Percentiles rank a stretch among this genome's conserved stretches.
Evolutionary conservation across 441 rosid species (phyloP).

Genomic region (Adansonia gregorii): DNA sequence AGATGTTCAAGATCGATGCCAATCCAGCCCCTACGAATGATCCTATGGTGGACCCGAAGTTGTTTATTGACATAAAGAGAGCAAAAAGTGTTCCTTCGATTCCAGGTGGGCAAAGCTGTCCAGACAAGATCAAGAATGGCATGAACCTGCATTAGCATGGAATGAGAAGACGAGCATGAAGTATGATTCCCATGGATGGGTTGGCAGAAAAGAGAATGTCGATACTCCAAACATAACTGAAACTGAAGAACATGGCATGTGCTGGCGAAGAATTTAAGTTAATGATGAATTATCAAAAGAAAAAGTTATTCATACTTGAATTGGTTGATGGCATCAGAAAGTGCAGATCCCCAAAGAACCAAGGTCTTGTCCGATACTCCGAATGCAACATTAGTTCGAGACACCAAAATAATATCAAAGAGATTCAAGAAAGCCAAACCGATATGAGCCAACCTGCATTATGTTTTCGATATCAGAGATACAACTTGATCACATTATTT

Average conservation of each 20-base stretch:
- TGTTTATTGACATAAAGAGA: conserved; percentile 92
- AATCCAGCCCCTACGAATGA: conserved; percentile 85
- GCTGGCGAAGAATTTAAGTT: not conserved
- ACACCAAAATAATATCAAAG: conserved; percentile 75
- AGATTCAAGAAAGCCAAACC: conserved; percentile 64
- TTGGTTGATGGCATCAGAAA: conserved; percentile 87
- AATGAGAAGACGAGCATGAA: not conserved
- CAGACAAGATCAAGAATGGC: conserved; percentile 95
- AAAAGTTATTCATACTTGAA: conserved; percentile 56
- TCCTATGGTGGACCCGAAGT: conserved; percentile 80
- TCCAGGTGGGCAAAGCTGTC: conserved; percentile 93
- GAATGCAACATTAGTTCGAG: conserved; percentile 54
- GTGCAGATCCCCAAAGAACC: conserved; percentile 90
- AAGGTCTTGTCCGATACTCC: conserved; percentile 82
- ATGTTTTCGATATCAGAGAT: conserved; percentile 31
- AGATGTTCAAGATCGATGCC: conserved; percentile 74
- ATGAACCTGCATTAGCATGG: conserved; percentile 50
- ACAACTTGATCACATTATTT: conserved; percentile 22
- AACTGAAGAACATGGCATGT: not conserved
- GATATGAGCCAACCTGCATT: conserved; percentile 77
- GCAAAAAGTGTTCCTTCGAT: conserved; percentile 95
- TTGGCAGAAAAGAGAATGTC: not conserved
- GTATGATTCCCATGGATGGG: not conserved
- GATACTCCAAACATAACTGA: not conserved
- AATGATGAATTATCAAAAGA: not conserved